These are phyloP conservation scores for Ceratobasidium sp. DNA, from an alignment of 1,284 basidiomycete genomes.

Conservation along the genomic window DNA sequence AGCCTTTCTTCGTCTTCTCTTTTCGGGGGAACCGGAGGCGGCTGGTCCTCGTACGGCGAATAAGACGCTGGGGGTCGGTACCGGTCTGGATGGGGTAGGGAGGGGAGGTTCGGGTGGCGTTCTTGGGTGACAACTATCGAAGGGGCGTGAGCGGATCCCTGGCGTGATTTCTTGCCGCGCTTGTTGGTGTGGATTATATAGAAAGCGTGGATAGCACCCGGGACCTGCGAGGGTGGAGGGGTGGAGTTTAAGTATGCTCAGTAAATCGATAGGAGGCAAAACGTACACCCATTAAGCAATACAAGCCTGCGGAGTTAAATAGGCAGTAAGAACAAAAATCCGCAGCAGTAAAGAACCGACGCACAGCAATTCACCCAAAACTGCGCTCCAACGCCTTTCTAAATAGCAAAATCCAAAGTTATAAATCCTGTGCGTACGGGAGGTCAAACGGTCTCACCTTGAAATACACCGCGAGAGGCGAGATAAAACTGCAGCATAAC, in stretches of 20 bases:
- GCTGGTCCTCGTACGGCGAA: conserved; percentile 39
- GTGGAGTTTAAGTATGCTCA: not conserved
- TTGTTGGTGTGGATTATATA: conserved; percentile 43
- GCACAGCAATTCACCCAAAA: conserved; percentile 46
- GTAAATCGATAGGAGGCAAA: not conserved
- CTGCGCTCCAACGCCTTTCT: conserved; percentile 43
- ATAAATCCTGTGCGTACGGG: conserved; percentile 31
- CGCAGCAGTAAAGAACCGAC: conserved; percentile 18
- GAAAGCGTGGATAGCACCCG: conserved; percentile 35
- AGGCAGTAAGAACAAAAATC: conserved; percentile 5
- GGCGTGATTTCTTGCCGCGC: not conserved
- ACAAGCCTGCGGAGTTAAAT: conserved; percentile 32
- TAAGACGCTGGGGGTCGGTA: conserved; percentile 18
- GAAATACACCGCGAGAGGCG: conserved; percentile 42
- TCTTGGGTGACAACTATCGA: not conserved
- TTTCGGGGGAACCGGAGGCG: conserved; percentile 21
- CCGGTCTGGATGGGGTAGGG: conserved; percentile 17
- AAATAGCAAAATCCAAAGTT: not conserved
- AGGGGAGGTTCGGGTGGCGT: conserved; percentile 15
- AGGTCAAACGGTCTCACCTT: conserved; percentile 20
- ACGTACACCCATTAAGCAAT: conserved; percentile 39
- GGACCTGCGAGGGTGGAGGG: too few relatives aligned
- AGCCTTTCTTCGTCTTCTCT: conserved; percentile 16
- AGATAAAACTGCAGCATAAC: conserved; percentile 29
- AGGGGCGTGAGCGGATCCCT: not conserved